A percentile compares a stretch with the other conserved stretches of the same genome.
These are phyloP conservation scores for Trametes sp. DNA, from an alignment of 1,284 basidiomycete species.

Conservation along the genomic window DNA sequence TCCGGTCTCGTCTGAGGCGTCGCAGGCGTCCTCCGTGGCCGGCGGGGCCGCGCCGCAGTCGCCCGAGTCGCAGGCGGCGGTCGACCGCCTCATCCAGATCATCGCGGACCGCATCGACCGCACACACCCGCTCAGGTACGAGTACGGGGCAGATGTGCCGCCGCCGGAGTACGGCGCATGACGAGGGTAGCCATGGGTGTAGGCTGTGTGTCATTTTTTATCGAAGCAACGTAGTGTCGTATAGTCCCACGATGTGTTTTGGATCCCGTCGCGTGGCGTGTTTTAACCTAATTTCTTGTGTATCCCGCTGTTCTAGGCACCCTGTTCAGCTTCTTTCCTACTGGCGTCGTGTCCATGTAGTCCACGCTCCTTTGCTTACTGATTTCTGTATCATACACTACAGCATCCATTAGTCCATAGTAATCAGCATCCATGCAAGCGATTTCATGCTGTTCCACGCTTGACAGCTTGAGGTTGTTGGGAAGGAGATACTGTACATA, in stretches of 20 bases:
- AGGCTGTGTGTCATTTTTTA: not conserved
- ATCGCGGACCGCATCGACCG: slow-evolving; percentile 35
- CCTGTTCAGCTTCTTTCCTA: too few relatives aligned
- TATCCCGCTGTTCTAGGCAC: too few relatives aligned
- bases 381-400: too few relatives aligned
- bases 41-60: slow-evolving; percentile 5
- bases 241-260: not conserved
- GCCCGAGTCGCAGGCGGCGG: not conserved
- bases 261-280: too few relatives aligned
- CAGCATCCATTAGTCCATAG: too few relatives aligned
- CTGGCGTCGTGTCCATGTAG: too few relatives aligned
- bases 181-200: not conserved
- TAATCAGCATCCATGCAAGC: too few relatives aligned
- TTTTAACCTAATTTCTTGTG: too few relatives aligned
- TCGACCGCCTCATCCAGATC: slow-evolving; percentile 35
- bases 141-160: slow-evolving; percentile 15
- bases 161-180: slow-evolving; percentile 29
- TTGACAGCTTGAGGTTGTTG: too few relatives aligned
- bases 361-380: too few relatives aligned
- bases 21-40: not conserved
- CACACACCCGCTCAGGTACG: not conserved
- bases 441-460: too few relatives aligned
- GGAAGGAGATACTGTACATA: too few relatives aligned
- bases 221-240: not conserved
- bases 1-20: not conserved